Conservation (phyloP, 2,329 filamentous ascomycete genomes). For the Aspergillus fumigatiaffinis region DNA sequence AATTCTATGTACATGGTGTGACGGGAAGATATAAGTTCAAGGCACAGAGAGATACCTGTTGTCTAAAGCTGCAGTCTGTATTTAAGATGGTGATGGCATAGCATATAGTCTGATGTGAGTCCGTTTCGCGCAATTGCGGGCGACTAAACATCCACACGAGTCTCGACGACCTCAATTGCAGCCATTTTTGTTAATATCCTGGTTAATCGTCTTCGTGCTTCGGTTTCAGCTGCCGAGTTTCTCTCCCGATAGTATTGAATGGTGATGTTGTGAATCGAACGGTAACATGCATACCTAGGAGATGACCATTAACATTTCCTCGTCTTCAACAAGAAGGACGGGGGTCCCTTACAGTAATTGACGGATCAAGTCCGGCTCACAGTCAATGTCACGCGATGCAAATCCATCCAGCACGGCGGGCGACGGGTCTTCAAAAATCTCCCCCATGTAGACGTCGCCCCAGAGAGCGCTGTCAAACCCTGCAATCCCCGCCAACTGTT, state of each 20-base stretch:
- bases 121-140: neutral
- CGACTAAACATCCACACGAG: neutral
- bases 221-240: slow-evolving; percentile 33
- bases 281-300: slow-evolving; percentile 38
- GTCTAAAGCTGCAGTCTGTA: neutral
- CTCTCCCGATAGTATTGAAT: slow-evolving; percentile 38
- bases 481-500: slow-evolving; percentile 48
- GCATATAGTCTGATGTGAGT: neutral
- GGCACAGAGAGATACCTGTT: no score
- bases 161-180: slow-evolving; percentile 6
- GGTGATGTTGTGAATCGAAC: slow-evolving; percentile 32
- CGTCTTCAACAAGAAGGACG: neutral
- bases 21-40: no score
- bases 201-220: slow-evolving; percentile 34
- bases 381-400: slow-evolving; percentile 22
- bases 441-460: slow-evolving; percentile 54
- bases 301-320: neutral
- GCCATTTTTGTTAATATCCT: slow-evolving; percentile 28
- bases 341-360: slow-evolving; percentile 31
- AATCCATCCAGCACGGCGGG: slow-evolving; percentile 35
- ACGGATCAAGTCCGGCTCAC: slow-evolving; percentile 25
- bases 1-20: neutral
- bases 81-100: no score
- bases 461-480: slow-evolving; percentile 54
- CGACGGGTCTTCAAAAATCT: slow-evolving; percentile 43